Percentiles rank a stretch among this genome's conserved stretches.
phyloP scores from a whole-genome alignment of 192 early-diverging fungal species.

The Podila epigama region DNA sequence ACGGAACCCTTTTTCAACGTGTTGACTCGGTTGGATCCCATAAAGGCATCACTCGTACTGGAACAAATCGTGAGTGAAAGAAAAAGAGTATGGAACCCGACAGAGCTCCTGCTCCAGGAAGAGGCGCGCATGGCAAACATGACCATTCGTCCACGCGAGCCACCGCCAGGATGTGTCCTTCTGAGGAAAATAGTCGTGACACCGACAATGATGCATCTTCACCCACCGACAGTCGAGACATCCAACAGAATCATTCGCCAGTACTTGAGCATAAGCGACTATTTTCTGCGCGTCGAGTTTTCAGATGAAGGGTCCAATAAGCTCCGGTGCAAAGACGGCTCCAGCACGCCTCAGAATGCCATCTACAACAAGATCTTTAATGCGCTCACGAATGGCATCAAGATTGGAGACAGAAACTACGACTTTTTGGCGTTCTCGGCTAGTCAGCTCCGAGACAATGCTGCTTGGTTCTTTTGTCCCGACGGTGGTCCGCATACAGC shows the following conservation, averaged over 20 bases:
- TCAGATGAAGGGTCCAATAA: conserved; percentile 63
- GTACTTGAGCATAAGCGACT: conserved; percentile 53
- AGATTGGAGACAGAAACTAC: conserved; percentile 60
- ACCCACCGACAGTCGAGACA: conserved; percentile 68
- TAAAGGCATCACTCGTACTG: conserved; percentile 45
- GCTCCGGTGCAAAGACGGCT: conserved; percentile 33
- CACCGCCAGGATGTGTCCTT: conserved; percentile 56
- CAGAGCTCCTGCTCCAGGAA: conserved; percentile 20
- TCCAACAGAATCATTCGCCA: conserved; percentile 79
- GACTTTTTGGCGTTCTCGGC: conserved; percentile 72
- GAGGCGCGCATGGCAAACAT: conserved; percentile 15
- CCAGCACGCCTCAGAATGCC: conserved; percentile 30
- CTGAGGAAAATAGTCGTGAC: conserved; percentile 71
- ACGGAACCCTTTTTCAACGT: conserved; percentile 38
- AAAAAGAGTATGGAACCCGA: conserved; percentile 52
- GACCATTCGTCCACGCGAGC: conserved; percentile 13
- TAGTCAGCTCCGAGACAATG: conserved; percentile 67
- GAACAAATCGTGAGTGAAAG: conserved; percentile 29
- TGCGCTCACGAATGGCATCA: conserved; percentile 56
- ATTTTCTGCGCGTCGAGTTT: conserved; percentile 77
- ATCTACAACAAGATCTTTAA: conserved; percentile 63
- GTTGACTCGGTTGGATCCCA: conserved; percentile 13
- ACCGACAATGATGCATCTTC: conserved; percentile 70
- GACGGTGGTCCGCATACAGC: conserved; percentile 42
- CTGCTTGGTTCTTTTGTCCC: conserved; percentile 77